These are phyloP conservation scores for Picea abies DNA, from an alignment of 83 land plant species.

Conservation along the genomic window DNA sequence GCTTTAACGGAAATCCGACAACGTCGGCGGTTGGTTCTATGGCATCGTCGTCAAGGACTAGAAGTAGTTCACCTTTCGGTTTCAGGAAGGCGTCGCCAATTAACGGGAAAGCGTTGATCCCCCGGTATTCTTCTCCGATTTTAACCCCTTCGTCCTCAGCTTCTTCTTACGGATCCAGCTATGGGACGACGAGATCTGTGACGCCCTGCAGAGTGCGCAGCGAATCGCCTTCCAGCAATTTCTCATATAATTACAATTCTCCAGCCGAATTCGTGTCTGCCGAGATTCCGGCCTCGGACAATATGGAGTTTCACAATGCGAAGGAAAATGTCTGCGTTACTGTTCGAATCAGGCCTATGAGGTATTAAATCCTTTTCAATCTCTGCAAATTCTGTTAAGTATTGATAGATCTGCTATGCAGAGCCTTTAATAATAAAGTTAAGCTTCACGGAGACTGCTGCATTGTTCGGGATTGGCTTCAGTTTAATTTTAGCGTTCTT, in stretches of 20 bases:
- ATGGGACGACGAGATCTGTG: constrained; percentile 9
- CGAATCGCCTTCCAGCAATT: not conserved
- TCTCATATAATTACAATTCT: not conserved
- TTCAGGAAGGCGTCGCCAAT: constrained; percentile 12
- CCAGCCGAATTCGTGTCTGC: constrained; percentile 9
- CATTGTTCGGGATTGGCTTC: not conserved
- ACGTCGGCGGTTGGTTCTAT: constrained; percentile 1
- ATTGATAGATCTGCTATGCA: constrained; percentile 4
- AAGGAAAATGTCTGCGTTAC: constrained; percentile 73
- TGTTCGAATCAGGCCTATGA: constrained; percentile 68
- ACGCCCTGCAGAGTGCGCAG: constrained; percentile 11
- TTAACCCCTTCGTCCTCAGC: not conserved
- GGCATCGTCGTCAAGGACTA: constrained; percentile 16
- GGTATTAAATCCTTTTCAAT: constrained; percentile 25
- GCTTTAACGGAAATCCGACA: no score
- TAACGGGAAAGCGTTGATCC: constrained; percentile 10
- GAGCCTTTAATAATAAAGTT: not conserved
- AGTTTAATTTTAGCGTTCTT: not conserved
- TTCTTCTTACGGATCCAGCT: constrained; percentile 10
- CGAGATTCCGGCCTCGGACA: constrained; percentile 6
- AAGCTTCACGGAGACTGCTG: not conserved
- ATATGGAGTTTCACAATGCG: constrained; percentile 21
- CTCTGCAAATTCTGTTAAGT: not conserved
- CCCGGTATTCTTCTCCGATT: constrained; percentile 6
- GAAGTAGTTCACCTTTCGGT: constrained; percentile 19